Evolutionary conservation across 305 asterid species (phyloP).

Genomic region (Fraxinus angustifolia): DNA sequence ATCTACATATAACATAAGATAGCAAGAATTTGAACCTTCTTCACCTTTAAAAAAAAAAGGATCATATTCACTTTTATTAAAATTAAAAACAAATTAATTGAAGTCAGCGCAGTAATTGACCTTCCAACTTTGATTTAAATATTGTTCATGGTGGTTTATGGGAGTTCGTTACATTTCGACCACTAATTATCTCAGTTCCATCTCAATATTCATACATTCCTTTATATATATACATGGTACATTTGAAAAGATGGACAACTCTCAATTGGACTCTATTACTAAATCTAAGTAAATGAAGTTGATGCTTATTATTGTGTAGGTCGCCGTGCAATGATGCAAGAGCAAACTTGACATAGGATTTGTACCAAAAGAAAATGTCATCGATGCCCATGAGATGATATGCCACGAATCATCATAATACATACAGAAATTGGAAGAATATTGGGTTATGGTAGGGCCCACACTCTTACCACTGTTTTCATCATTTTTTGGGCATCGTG

Average conservation of each 20-base stretch:
- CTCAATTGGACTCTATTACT: background rate
- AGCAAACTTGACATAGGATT: background rate
- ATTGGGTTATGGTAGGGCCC: background rate
- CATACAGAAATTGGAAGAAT: background rate
- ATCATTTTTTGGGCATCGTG: background rate
- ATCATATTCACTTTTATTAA: background rate
- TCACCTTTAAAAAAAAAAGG: background rate
- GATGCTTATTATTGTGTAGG: background rate
- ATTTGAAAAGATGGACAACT: background rate
- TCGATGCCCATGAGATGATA: background rate
- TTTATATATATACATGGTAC: too few species aligned
- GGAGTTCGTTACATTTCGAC: background rate
- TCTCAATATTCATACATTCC: background rate
- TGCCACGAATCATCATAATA: background rate
- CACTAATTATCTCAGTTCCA: background rate
- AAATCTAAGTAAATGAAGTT: background rate
- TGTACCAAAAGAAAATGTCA: too few species aligned
- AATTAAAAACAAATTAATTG: background rate
- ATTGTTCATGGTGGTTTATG: background rate
- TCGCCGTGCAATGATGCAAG: background rate
- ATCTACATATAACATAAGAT: too few species aligned
- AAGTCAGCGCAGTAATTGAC: background rate
- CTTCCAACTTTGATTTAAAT: background rate
- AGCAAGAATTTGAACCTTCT: too few species aligned
- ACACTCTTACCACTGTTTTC: background rate